These are phyloP conservation scores for Hippophae tibetana DNA, from an alignment of 306 rosid species.

Conservation along the genomic window DNA sequence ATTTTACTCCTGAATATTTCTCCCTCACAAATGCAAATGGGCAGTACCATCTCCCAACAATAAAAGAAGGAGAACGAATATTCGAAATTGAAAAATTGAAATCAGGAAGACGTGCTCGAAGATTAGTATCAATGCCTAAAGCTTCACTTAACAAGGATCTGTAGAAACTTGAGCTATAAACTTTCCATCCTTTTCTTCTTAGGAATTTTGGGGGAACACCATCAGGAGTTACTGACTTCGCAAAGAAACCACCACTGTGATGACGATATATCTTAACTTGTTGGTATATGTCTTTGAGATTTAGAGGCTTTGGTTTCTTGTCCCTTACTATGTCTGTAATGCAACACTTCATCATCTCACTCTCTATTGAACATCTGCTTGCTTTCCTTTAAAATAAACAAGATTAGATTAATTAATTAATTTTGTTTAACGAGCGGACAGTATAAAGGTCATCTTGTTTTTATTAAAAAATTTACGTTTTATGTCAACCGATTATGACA, in stretches of 20 bases:
- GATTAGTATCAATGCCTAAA: constrained; percentile 44
- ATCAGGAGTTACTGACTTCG: constrained; percentile 57
- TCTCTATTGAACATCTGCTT: constrained; percentile 54
- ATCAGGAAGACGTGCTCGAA: constrained; percentile 45
- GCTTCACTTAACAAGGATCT: constrained; percentile 34
- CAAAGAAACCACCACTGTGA: constrained; percentile 62
- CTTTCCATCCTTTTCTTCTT: constrained; percentile 64
- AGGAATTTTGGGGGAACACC: constrained; percentile 71
- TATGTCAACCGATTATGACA: too few species aligned
- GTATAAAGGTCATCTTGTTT: too few species aligned
- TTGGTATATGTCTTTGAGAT: constrained; percentile 56
- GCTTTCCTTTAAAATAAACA: constrained; percentile 48
- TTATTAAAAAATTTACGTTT: too few species aligned
- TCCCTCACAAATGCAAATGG: constrained; percentile 73
- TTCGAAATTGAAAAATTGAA: constrained; percentile 47
- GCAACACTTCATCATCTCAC: constrained; percentile 62
- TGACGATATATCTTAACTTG: constrained; percentile 55
- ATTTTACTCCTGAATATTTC: constrained; percentile 12
- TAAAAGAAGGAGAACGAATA: constrained; percentile 35
- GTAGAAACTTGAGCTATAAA: constrained; percentile 37
- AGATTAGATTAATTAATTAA: neutral
- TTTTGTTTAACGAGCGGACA: too few species aligned
- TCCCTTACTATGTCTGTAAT: constrained; percentile 45
- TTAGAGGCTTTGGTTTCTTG: constrained; percentile 50
- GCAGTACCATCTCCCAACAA: constrained; percentile 74